Percentiles rank a stretch among this genome's conserved stretches.
Evolutionary conservation across 176 grass and related monocot genomes (phyloP).

Genomic region (Pontederia paniculata): DNA sequence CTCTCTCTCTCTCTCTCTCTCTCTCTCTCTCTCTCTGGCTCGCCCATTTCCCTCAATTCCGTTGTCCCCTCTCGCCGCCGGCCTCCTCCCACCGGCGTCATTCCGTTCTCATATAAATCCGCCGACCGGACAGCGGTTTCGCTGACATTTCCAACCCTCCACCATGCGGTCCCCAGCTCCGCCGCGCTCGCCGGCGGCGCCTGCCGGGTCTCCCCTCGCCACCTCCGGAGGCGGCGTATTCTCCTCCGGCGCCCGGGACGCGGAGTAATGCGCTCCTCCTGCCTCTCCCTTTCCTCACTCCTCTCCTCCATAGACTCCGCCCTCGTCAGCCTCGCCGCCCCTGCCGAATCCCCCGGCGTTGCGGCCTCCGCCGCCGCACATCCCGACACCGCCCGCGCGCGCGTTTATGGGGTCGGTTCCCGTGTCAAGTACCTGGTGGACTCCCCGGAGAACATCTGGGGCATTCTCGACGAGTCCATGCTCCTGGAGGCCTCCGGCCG

Average conservation of each 20-base stretch:
- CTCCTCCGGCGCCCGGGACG: conserved; percentile 27
- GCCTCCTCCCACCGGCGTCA: too few relatives aligned
- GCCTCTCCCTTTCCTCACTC: neutral
- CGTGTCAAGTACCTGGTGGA: conserved; percentile 94
- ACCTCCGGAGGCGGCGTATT: conserved; percentile 10
- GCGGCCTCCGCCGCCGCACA: conserved; percentile 15
- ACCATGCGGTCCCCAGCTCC: conserved; percentile 12
- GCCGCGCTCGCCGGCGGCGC: conserved; percentile 22
- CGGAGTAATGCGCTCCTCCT: conserved; percentile 87
- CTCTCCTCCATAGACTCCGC: conserved; percentile 39
- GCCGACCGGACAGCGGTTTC: too few relatives aligned
- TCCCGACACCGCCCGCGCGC: conserved; percentile 31
- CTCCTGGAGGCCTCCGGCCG: conserved; percentile 83
- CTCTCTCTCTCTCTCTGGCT: too few relatives aligned
- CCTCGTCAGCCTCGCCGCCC: conserved; percentile 49
- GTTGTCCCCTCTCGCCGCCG: too few relatives aligned
- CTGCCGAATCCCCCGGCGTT: conserved; percentile 51
- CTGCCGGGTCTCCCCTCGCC: neutral
- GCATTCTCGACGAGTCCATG: conserved; percentile 73
- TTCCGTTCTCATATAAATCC: too few relatives aligned
- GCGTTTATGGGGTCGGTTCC: conserved; percentile 53
- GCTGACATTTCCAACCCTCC: too few relatives aligned
- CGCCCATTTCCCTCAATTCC: too few relatives aligned
- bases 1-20: too few relatives aligned
- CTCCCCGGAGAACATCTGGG: conserved; percentile 99